A percentile compares a stretch with the other conserved stretches of the same genome.
These are phyloP conservation scores for Tetradesmus lagerheimii DNA, from an alignment of 139 green algal species.

Conservation along the genomic window DNA sequence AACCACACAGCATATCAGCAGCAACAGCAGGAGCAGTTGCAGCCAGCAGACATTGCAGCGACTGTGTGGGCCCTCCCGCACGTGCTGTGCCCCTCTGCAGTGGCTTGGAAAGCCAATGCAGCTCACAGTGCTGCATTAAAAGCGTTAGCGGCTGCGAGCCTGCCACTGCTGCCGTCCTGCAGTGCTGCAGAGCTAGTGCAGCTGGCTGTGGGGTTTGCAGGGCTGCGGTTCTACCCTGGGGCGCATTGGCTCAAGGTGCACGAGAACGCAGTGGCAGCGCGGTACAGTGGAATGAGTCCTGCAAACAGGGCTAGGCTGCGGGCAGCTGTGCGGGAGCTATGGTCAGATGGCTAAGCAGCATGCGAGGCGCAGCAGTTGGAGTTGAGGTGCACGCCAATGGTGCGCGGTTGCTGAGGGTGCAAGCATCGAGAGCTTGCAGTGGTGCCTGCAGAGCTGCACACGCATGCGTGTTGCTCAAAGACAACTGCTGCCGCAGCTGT, in stretches of 20 bases:
- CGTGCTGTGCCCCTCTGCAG: not conserved
- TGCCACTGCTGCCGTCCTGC: constrained; percentile 33
- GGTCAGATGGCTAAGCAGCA: constrained; percentile 1
- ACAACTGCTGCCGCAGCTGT: too few species aligned
- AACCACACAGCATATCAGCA: not conserved
- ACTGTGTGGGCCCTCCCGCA: constrained; percentile 25
- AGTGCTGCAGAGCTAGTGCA: constrained; percentile 30
- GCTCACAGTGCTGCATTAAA: not conserved
- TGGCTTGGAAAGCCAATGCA: not conserved
- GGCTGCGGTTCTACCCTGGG: constrained; percentile 37
- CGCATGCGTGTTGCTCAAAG: too few species aligned
- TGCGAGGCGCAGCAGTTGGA: too few species aligned
- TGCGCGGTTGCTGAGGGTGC: too few species aligned
- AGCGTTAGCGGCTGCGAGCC: not conserved
- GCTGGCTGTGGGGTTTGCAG: constrained; percentile 44
- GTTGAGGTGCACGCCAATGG: too few species aligned
- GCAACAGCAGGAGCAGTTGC: not conserved
- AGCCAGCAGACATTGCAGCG: constrained; percentile 28
- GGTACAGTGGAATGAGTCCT: not conserved
- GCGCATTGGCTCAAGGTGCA: constrained; percentile 44
- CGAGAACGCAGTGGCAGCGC: constrained; percentile 36
- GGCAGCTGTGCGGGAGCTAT: not conserved
- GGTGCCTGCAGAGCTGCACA: too few species aligned
- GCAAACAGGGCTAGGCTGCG: constrained; percentile 22
- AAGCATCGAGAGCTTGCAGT: too few species aligned